Conservation (phyloP, 1,284 basidiomycete species). For the Puccinia novopanici region DNA sequence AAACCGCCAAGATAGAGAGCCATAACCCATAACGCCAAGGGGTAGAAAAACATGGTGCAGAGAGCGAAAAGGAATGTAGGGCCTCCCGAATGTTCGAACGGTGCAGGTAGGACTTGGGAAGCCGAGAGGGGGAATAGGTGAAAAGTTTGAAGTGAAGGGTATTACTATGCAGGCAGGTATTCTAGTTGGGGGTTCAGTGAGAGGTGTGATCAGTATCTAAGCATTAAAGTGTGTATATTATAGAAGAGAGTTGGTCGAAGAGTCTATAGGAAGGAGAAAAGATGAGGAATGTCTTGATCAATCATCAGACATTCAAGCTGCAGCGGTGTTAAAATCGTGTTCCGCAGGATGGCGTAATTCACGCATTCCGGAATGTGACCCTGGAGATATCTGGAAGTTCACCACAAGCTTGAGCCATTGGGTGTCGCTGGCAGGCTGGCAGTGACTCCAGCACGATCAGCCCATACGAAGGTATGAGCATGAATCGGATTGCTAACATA, state of each 20-base stretch:
- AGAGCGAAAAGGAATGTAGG: conserved; percentile 3
- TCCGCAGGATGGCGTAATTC: neutral
- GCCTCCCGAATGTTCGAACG: neutral
- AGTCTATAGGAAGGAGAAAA: too few relatives aligned
- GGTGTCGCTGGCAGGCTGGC: neutral
- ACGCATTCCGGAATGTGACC: neutral
- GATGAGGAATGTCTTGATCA: neutral
- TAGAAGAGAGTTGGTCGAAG: conserved; percentile 6
- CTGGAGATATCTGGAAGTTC: conserved; percentile 21
- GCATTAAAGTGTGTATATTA: neutral
- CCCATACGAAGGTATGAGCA: neutral
- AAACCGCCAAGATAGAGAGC: conserved; percentile 7
- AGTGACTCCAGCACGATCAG: neutral
- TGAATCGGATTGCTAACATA: conserved; percentile 8
- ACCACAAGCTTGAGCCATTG: conserved; percentile 13
- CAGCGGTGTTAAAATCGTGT: conserved; percentile 23
- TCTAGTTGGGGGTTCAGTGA: neutral
- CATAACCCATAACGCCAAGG: conserved; percentile 6
- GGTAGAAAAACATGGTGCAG: conserved; percentile 16
- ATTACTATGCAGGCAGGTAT: neutral
- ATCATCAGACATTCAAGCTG: neutral
- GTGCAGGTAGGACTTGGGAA: neutral
- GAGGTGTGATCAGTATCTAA: neutral
- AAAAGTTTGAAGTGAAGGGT: neutral
- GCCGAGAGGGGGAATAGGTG: neutral